These are phyloP conservation scores for Graphilbum sp. DNA, from an alignment of 2,329 filamentous ascomycete genomes.

Conservation along the genomic window DNA sequence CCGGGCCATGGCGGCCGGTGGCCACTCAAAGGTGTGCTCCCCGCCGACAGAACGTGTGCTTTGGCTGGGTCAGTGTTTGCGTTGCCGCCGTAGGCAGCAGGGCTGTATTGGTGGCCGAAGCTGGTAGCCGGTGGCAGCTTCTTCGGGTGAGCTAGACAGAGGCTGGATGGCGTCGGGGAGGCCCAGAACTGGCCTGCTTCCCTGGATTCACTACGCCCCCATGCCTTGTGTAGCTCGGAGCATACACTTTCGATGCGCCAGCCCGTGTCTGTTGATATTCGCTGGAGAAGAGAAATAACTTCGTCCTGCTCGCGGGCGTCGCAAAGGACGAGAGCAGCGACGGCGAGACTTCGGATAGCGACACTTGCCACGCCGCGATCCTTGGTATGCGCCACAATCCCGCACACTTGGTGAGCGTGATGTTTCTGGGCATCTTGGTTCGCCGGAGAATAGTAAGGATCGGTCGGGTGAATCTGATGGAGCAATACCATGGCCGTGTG, in stretches of 20 bases:
- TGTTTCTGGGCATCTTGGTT: conserved; percentile 54
- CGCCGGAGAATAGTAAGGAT: conserved; percentile 44
- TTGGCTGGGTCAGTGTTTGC: no score
- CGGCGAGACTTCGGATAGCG: conserved; percentile 61
- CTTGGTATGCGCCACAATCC: conserved; percentile 72
- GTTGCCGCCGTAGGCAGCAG: no score
- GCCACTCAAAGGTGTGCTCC: no score
- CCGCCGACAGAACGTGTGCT: no score
- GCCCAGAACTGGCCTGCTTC: background rate
- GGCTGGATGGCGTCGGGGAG: background rate
- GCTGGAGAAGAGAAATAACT: conserved; percentile 58
- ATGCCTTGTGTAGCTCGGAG: conserved; percentile 54
- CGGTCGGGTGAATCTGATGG: conserved; percentile 60
- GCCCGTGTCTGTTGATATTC: conserved; percentile 59
- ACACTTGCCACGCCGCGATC: conserved; percentile 66
- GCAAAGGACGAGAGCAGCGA: conserved; percentile 58
- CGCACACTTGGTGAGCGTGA: conserved; percentile 75
- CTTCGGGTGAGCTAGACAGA: no score
- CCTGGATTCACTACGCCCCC: conserved; percentile 49
- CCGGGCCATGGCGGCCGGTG: no score
- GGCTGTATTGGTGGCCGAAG: no score
- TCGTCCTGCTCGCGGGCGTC: conserved; percentile 62
- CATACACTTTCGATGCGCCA: conserved; percentile 63
- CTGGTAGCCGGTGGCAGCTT: no score
- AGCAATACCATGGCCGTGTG: conserved; percentile 74